phyloP scores from a whole-genome alignment of 495 filamentous ascomycete species.

The Aspergillus ostianus region DNA sequence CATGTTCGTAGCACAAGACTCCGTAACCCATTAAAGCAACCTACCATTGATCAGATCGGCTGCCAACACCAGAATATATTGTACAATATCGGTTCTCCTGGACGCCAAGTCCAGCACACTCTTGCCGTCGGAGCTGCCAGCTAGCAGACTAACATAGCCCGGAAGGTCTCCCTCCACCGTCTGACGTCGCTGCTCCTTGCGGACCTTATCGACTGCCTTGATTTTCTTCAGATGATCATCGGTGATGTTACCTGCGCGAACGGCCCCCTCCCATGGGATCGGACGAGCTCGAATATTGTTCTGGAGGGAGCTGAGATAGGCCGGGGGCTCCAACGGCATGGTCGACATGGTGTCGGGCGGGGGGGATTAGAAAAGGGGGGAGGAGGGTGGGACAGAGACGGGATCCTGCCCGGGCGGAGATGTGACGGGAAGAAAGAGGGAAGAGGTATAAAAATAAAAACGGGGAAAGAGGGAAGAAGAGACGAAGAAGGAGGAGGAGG shows the following conservation, averaged over 20 bases:
- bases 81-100: conserved; percentile 81
- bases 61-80: conserved; percentile 89
- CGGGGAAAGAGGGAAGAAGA: not conserved
- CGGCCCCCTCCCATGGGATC: conserved; percentile 97
- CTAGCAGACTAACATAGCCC: conserved; percentile 74
- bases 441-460: too few relatives aligned
- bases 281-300: conserved; percentile 92
- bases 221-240: conserved; percentile 94
- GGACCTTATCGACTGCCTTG: conserved; percentile 94
- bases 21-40: not conserved
- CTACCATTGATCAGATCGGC: conserved; percentile 85
- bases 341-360: conserved; percentile 26
- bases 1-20: not conserved
- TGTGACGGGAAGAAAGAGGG: not conserved
- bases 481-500: not conserved
- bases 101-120: conserved; percentile 80
- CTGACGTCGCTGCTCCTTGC: conserved; percentile 79
- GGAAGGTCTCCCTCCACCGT: conserved; percentile 75
- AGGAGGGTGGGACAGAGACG: conserved; percentile 2
- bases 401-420: not conserved
- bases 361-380: conserved; percentile 1
- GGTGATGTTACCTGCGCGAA: conserved; percentile 88
- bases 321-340: conserved; percentile 88
- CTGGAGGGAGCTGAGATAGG: conserved; percentile 86
- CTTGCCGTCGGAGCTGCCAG: conserved; percentile 66